Evolutionary conservation across 495 filamentous ascomycete genomes (phyloP).

Genomic region (Penicillium soppii): DNA sequence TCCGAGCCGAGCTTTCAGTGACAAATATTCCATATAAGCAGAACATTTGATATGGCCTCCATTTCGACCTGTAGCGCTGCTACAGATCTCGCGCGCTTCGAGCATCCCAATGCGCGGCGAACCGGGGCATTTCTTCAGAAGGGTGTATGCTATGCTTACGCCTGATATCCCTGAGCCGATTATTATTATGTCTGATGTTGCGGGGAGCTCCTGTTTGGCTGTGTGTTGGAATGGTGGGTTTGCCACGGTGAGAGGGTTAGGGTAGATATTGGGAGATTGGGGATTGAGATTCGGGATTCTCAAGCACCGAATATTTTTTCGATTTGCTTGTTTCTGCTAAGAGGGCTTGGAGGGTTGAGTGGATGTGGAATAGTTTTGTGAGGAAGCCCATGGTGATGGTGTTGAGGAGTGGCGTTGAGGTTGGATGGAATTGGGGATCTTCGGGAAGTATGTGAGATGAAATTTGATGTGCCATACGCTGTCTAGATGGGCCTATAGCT

Average conservation of each 20-base stretch:
- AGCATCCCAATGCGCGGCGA: constrained; percentile 54
- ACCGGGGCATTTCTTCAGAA: constrained; percentile 38
- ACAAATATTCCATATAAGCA: constrained; percentile 7
- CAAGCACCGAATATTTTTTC: not conserved
- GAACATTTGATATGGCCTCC: constrained; percentile 31
- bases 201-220: constrained; percentile 61
- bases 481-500: too few species aligned
- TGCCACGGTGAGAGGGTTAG: not conserved
- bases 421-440: too few species aligned
- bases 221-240: constrained; percentile 38
- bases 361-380: not conserved
- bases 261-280: not conserved
- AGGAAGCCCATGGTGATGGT: not conserved
- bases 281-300: not conserved
- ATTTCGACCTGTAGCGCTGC: constrained; percentile 73
- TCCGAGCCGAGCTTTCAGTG: constrained; percentile 11
- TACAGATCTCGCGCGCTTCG: constrained; percentile 76
- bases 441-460: too few species aligned
- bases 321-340: not conserved
- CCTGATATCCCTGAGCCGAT: constrained; percentile 75
- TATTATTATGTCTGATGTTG: constrained; percentile 60
- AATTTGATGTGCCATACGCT: too few species aligned
- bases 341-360: not conserved
- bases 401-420: too few species aligned
- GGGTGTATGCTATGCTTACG: constrained; percentile 60